phyloP scores from a whole-genome alignment of 768 basidiomycete species.

The Auricularia cornea region DNA sequence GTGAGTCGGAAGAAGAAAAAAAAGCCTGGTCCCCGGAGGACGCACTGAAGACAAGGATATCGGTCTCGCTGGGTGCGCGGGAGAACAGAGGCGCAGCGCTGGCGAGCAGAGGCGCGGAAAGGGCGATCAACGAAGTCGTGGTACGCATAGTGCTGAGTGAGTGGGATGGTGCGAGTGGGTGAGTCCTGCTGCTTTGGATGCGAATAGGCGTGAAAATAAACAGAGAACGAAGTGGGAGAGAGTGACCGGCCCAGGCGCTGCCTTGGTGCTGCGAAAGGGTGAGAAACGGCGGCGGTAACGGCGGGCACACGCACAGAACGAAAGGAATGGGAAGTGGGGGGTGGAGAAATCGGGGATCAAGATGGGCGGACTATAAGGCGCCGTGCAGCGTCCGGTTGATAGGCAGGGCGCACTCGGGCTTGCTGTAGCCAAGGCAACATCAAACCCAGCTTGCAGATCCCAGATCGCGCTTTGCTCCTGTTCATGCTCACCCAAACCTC shows the following conservation, averaged over 20 bases:
- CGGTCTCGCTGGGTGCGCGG: constrained; percentile 27
- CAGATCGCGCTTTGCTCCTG: neutral
- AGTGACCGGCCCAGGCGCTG: constrained; percentile 2
- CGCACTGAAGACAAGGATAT: constrained; percentile 56
- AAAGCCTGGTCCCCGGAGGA: constrained; percentile 10
- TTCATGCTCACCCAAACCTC: neutral
- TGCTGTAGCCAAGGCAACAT: neutral
- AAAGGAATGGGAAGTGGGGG: neutral
- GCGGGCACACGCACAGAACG: neutral
- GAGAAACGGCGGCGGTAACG: neutral
- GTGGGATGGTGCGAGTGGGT: neutral
- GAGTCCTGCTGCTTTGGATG: neutral
- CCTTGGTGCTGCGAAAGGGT: neutral
- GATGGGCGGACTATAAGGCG: neutral
- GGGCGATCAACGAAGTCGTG: constrained; percentile 33
- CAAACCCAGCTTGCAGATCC: neutral
- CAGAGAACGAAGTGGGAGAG: neutral
- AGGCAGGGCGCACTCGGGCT: neutral
- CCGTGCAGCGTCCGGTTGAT: neutral
- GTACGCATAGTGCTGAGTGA: constrained; percentile 38
- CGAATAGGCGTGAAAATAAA: constrained; percentile 1
- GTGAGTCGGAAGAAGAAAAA: neutral
- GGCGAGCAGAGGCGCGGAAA: constrained; percentile 35
- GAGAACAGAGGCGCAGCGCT: constrained; percentile 40
- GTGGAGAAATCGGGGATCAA: neutral